Conservation (phyloP, 495 filamentous ascomycete species). For the Hypoxylon crocopeplum region DNA sequence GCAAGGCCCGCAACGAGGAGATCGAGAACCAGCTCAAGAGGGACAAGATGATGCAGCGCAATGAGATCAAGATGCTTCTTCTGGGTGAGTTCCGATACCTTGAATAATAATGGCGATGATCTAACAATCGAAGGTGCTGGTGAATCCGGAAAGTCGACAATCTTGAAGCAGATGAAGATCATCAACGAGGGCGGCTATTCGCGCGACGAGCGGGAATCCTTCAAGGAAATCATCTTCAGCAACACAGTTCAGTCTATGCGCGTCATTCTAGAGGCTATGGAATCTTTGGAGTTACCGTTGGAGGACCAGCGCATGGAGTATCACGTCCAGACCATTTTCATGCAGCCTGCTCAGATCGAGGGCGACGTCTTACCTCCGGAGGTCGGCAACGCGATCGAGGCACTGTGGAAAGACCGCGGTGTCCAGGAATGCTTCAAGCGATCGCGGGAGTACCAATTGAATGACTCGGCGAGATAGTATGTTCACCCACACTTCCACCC, state of each 20-base stretch:
- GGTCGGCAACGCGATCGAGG: constrained; percentile 91
- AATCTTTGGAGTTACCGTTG: constrained; percentile 86
- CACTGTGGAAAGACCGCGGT: constrained; percentile 91
- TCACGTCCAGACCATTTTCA: constrained; percentile 94
- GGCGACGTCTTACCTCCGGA: constrained; percentile 93
- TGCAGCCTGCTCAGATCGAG: constrained; percentile 94
- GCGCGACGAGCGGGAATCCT: constrained; percentile 78
- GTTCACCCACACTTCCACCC: constrained; percentile 43
- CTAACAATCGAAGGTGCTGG: constrained; percentile 75
- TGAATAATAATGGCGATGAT: constrained; percentile 19
- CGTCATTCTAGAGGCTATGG: constrained; percentile 96
- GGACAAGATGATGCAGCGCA: constrained; percentile 94
- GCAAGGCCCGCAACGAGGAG: constrained; percentile 98
- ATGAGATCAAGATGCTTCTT: constrained; percentile 99
- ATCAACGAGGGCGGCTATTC: constrained; percentile 84
- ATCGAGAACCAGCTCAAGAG: constrained; percentile 97
- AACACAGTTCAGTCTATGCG: constrained; percentile 97
- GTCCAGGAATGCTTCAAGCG: constrained; percentile 96
- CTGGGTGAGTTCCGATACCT: constrained; percentile 70
- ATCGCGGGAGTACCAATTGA: constrained; percentile 95
- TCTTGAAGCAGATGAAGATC: constrained; percentile 98
- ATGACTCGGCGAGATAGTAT: constrained; percentile 98
- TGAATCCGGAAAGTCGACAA: constrained; percentile 99
- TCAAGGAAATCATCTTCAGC: constrained; percentile 98
- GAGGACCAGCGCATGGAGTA: constrained; percentile 89